These are phyloP conservation scores for Aspergillaceae sp. DNA, from an alignment of 2,329 filamentous ascomycete genomes.

Conservation along the genomic window DNA sequence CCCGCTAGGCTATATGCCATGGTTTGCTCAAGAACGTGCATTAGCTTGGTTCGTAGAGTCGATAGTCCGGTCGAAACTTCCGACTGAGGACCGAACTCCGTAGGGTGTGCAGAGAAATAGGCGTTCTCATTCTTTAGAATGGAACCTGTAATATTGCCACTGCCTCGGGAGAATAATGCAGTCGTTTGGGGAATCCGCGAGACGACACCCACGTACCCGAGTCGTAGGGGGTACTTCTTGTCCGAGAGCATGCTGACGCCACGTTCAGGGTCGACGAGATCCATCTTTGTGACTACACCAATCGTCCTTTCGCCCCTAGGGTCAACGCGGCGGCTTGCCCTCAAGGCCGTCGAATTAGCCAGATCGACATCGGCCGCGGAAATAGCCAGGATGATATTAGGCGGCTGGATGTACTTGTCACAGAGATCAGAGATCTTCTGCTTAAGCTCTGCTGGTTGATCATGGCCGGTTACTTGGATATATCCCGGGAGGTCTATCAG, in stretches of 20 bases:
- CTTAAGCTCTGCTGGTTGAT: slow-evolving; percentile 85
- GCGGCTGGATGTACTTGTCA: slow-evolving; percentile 94
- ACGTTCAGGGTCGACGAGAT: slow-evolving; percentile 76
- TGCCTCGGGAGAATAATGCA: slow-evolving; percentile 75
- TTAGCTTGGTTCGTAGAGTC: slow-evolving; percentile 86
- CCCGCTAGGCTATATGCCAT: slow-evolving; percentile 89
- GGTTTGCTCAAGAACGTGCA: slow-evolving; percentile 92
- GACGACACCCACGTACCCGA: slow-evolving; percentile 94
- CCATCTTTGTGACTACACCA: slow-evolving; percentile 99
- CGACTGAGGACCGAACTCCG: slow-evolving; percentile 66
- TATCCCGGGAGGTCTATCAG: slow-evolving; percentile 95
- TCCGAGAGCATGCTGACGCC: slow-evolving; percentile 74
- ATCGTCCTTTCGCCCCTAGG: slow-evolving; percentile 93
- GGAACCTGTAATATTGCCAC: slow-evolving; percentile 65
- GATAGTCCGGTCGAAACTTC: slow-evolving; percentile 73
- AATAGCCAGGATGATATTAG: slow-evolving; percentile 94
- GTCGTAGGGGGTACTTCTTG: slow-evolving; percentile 84
- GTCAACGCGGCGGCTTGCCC: slow-evolving; percentile 84
- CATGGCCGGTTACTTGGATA: slow-evolving; percentile 86
- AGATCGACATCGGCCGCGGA: slow-evolving; percentile 96
- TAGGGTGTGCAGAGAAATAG: slow-evolving; percentile 75
- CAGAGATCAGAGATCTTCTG: slow-evolving; percentile 93
- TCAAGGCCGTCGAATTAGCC: slow-evolving; percentile 86
- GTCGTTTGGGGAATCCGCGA: slow-evolving; percentile 61
- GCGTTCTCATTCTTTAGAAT: slow-evolving; percentile 82